Percentiles rank a stretch among this genome's conserved stretches.
phyloP scores from a whole-genome alignment of 2,329 filamentous ascomycete species.

The Sporothrix brunneoviolacea region DNA sequence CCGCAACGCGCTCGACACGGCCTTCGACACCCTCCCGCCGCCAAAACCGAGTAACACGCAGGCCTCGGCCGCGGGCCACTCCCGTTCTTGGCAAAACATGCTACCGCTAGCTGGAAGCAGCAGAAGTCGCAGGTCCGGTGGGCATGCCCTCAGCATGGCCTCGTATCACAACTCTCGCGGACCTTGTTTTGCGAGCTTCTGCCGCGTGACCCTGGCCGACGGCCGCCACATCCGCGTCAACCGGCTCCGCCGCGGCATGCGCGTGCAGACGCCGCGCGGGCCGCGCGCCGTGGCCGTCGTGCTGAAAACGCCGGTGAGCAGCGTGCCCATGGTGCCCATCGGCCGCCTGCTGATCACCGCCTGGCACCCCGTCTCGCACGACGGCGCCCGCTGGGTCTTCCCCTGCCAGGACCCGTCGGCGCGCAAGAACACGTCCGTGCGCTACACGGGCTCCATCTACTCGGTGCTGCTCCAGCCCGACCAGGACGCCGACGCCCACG shows the following conservation, averaged over 20 bases:
- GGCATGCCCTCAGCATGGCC: conserved; percentile 31
- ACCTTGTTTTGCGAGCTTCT: conserved; percentile 49
- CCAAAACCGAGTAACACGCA: conserved; percentile 33
- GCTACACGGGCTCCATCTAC: conserved; percentile 48
- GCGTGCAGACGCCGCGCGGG: conserved; percentile 45
- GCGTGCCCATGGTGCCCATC: conserved; percentile 38
- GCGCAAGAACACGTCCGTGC: conserved; percentile 23
- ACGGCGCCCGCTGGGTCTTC: conserved; percentile 22
- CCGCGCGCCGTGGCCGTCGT: conserved; percentile 42
- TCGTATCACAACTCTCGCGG: conserved; percentile 35
- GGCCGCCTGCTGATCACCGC: conserved; percentile 46
- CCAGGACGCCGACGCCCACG: conserved; percentile 38
- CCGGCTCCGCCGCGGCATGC: conserved; percentile 38
- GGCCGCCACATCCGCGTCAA: conserved; percentile 34
- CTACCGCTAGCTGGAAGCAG: too few species aligned
- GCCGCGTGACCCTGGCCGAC: conserved; percentile 36
- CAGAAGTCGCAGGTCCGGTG: conserved; percentile 11
- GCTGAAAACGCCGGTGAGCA: conserved; percentile 40
- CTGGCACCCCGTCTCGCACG: conserved; percentile 48
- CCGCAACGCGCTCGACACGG: conserved; percentile 40
- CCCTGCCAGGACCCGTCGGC: conserved; percentile 22
- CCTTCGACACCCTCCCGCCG: conserved; percentile 41
- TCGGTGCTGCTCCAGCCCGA: conserved; percentile 49
- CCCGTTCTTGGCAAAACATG: too few species aligned
- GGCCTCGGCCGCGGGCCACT: neutral